phyloP scores from a whole-genome alignment of 1,284 basidiomycete genomes.

The Sanghuangporus baumii region DNA sequence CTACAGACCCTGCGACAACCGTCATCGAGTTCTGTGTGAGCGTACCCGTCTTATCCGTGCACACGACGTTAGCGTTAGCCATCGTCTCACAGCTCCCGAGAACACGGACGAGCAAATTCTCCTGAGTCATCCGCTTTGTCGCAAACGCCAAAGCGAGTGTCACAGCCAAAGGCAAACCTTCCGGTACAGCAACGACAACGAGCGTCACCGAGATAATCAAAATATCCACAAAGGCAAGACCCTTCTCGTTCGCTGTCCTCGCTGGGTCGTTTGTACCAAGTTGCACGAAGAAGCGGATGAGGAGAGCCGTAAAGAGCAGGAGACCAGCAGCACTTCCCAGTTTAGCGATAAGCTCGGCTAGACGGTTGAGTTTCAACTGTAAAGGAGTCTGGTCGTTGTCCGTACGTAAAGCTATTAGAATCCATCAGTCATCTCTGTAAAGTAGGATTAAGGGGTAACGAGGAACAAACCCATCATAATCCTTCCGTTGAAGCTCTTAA shows the following conservation, averaged over 20 bases:
- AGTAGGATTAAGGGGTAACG: slow-evolving; percentile 1
- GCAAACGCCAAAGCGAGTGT: slow-evolving; percentile 96
- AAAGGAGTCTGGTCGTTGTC: slow-evolving; percentile 87
- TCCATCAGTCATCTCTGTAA: slow-evolving; percentile 16
- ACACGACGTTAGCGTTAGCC: slow-evolving; percentile 95
- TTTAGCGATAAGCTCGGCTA: slow-evolving; percentile 94
- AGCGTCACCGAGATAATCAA: slow-evolving; percentile 94
- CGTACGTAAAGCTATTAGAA: slow-evolving; percentile 60
- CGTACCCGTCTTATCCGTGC: slow-evolving; percentile 94
- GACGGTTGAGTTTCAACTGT: slow-evolving; percentile 87
- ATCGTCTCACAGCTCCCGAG: slow-evolving; percentile 97
- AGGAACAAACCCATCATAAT: slow-evolving; percentile 90
- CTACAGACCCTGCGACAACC: slow-evolving; percentile 93
- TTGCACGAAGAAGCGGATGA: slow-evolving; percentile 94
- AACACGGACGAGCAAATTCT: slow-evolving; percentile 92
- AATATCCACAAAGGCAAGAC: slow-evolving; percentile 89
- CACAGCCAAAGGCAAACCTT: slow-evolving; percentile 94
- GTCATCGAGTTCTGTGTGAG: slow-evolving; percentile 94
- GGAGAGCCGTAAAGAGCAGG: slow-evolving; percentile 76
- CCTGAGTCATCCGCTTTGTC: slow-evolving; percentile 93
- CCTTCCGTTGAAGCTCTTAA: slow-evolving; percentile 90
- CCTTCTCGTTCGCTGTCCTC: slow-evolving; percentile 77
- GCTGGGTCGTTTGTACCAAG: slow-evolving; percentile 54
- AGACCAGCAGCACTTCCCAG: slow-evolving; percentile 81
- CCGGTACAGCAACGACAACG: slow-evolving; percentile 95